Evolutionary conservation across 2,329 filamentous ascomycete genomes (phyloP).

Genomic region (Alternaria arbusti): DNA sequence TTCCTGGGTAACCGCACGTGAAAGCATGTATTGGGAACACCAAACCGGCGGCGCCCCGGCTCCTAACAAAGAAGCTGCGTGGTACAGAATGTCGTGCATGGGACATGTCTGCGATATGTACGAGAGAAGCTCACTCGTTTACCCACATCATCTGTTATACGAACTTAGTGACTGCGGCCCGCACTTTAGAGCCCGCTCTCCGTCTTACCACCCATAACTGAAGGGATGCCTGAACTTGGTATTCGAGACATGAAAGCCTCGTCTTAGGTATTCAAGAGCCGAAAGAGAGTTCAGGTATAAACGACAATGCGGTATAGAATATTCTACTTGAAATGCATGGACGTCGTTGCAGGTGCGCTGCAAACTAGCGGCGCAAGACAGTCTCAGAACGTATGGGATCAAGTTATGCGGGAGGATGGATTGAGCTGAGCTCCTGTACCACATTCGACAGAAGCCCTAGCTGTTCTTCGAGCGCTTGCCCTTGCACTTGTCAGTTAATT

Average conservation of each 20-base stretch:
- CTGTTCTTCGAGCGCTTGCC: background rate
- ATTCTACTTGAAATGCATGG: background rate
- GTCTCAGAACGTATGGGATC: background rate
- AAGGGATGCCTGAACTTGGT: background rate
- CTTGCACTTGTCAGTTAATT: background rate
- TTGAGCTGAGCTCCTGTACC: background rate
- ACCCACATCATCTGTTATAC: background rate
- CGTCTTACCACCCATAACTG: background rate
- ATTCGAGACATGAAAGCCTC: background rate
- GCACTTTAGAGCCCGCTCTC: slow-evolving; percentile 3
- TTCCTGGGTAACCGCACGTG: background rate
- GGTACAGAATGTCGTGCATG: background rate
- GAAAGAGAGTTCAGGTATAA: background rate
- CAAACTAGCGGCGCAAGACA: background rate
- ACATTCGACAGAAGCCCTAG: background rate
- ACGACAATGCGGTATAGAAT: background rate
- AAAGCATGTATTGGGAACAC: background rate
- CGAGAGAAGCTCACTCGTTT: background rate
- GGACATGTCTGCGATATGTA: background rate
- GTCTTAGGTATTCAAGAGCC: background rate
- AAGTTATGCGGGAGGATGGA: background rate
- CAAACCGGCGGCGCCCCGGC: background rate
- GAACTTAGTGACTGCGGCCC: slow-evolving; percentile 1
- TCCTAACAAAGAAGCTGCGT: background rate
- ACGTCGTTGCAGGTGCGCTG: background rate